A percentile compares a stretch with the other conserved stretches of the same genome.
Conservation (phyloP, 257 asterid genomes). For the Verbascum thapsus region DNA sequence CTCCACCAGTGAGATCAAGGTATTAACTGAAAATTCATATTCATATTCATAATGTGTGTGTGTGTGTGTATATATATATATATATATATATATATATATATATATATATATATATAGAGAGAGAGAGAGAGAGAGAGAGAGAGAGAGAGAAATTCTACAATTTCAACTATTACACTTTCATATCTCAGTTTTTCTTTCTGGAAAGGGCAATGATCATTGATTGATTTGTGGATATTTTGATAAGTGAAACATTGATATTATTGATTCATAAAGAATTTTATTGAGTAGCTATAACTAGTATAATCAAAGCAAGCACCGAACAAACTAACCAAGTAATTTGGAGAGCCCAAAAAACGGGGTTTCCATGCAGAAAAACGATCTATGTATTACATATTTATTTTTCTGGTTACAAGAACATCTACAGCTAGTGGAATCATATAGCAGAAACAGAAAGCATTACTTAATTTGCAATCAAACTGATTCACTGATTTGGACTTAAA, state of each 20-base stretch:
- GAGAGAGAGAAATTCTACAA: background rate
- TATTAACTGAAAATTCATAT: background rate
- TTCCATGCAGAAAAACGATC: too few species aligned
- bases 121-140: background rate
- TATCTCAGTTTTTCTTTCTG: background rate
- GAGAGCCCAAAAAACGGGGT: conserved; percentile 29
- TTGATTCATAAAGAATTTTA: background rate
- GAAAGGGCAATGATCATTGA: conserved; percentile 1
- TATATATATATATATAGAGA: too few species aligned
- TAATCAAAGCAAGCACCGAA: background rate
- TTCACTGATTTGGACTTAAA: too few species aligned
- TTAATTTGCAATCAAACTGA: too few species aligned
- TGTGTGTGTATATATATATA: too few species aligned
- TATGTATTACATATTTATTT: too few species aligned
- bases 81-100: too few species aligned
- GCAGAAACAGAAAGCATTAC: too few species aligned
- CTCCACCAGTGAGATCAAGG: background rate
- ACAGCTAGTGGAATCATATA: too few species aligned
- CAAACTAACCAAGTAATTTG: background rate
- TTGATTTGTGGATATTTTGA: background rate
- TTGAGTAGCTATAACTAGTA: background rate
- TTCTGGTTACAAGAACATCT: too few species aligned
- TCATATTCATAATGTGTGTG: too few species aligned
- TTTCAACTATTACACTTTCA: background rate
- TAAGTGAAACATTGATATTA: conserved; percentile 1